A percentile compares a stretch with the other conserved stretches of the same genome.
These are phyloP conservation scores for Penicillium sp. DNA, from an alignment of 2,329 filamentous ascomycete genomes.

Conservation along the genomic window DNA sequence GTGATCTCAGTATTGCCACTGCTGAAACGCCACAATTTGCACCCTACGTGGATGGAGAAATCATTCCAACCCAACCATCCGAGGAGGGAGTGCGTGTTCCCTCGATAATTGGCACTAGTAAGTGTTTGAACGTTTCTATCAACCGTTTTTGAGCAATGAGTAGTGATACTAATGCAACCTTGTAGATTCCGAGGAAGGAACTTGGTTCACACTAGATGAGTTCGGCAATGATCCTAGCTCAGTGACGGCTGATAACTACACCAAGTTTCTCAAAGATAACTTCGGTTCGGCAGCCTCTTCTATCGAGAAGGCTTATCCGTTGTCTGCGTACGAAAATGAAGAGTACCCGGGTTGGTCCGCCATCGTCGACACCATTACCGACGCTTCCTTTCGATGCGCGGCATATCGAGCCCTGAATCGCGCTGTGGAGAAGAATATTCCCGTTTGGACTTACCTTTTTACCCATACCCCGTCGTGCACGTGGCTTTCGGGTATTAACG, in stretches of 20 bases:
- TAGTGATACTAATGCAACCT: background rate
- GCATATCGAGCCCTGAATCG: conserved; percentile 14
- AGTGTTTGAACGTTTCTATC: background rate
- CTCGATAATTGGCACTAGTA: conserved; percentile 21
- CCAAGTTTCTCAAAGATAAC: conserved; percentile 16
- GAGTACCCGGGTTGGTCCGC: conserved; percentile 12
- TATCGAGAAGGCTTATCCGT: conserved; percentile 16
- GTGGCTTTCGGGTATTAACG: conserved; percentile 17
- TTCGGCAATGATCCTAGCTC: conserved; percentile 1
- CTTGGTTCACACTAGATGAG: background rate
- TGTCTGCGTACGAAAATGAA: conserved; percentile 13
- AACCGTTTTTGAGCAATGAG: background rate
- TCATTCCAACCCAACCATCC: conserved; percentile 17
- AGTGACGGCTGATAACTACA: conserved; percentile 11
- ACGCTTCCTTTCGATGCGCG: conserved; percentile 16
- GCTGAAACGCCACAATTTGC: conserved; percentile 12
- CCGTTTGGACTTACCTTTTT: conserved; percentile 21
- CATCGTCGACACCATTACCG: conserved; percentile 13
- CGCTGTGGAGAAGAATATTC: conserved; percentile 14
- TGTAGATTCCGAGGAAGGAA: conserved; percentile 5
- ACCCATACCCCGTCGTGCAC: conserved; percentile 18
- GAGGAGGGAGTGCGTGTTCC: conserved; percentile 18
- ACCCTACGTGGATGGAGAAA: conserved; percentile 19
- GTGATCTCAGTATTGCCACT: conserved; percentile 3
- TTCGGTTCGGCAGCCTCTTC: conserved; percentile 16